Evolutionary conservation across 1,284 basidiomycete species (phyloP).

Genomic region (Naganishia cerealis): DNA sequence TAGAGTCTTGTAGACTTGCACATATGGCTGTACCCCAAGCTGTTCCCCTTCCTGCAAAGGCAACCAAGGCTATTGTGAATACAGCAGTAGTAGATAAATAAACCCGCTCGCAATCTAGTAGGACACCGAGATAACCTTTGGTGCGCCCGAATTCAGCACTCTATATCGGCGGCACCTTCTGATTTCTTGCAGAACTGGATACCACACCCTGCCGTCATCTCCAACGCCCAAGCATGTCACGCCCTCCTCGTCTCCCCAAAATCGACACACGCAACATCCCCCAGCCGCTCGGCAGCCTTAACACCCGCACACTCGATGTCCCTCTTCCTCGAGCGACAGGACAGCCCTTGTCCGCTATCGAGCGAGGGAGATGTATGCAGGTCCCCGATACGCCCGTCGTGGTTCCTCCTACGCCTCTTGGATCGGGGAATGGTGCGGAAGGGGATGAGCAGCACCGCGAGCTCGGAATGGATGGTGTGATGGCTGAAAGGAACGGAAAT

Average conservation of each 20-base stretch:
- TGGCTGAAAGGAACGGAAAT: background rate
- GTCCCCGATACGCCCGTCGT: conserved; percentile 21
- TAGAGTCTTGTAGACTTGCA: too few species aligned
- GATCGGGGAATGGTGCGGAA: background rate
- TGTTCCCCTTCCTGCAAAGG: too few species aligned
- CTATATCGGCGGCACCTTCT: background rate
- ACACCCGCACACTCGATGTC: background rate
- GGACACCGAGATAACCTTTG: background rate
- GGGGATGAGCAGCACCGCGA: background rate
- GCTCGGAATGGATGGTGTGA: background rate
- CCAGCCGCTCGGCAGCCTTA: background rate
- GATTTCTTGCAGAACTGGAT: background rate
- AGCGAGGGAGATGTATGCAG: conserved; percentile 13
- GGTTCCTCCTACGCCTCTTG: conserved; percentile 20
- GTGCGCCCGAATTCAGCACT: background rate
- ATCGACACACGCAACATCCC: conserved; percentile 3
- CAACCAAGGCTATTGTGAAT: too few species aligned
- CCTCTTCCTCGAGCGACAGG: background rate
- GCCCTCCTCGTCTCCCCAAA: conserved; percentile 18
- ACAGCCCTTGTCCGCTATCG: conserved; percentile 13
- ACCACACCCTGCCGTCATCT: background rate
- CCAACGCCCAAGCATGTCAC: background rate
- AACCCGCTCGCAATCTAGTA: too few species aligned
- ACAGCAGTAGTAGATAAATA: too few species aligned
- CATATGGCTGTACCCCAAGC: too few species aligned